Evolutionary conservation across 2,329 filamentous ascomycete genomes (phyloP).

Genomic region (Diaporthe batatas): DNA sequence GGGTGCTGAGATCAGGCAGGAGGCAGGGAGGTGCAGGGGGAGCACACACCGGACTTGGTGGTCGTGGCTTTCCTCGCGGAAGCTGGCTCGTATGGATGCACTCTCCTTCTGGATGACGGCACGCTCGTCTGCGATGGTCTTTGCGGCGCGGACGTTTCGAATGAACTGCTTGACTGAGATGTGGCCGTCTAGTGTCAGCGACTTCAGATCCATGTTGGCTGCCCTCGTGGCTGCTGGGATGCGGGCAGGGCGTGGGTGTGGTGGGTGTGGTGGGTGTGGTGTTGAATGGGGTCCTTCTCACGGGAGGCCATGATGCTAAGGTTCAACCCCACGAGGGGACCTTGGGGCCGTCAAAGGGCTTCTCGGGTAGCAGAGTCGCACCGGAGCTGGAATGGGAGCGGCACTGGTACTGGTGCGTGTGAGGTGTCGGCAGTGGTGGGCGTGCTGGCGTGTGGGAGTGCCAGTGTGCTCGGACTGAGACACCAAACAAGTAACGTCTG

Average conservation of each 20-base stretch:
- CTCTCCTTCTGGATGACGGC: slow-evolving; percentile 99
- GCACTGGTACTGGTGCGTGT: not conserved
- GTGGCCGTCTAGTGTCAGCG: slow-evolving; percentile 42
- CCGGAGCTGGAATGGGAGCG: slow-evolving; percentile 3
- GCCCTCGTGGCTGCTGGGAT: slow-evolving; percentile 4
- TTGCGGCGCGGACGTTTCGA: slow-evolving; percentile 96
- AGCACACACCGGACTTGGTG: slow-evolving; percentile 83
- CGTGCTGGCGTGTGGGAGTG: slow-evolving; percentile 16
- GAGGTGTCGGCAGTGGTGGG: slow-evolving; percentile 12
- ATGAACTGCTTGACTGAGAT: slow-evolving; percentile 97
- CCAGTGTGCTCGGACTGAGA: slow-evolving; percentile 30
- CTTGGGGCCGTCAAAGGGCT: slow-evolving; percentile 35
- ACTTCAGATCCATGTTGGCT: slow-evolving; percentile 34
- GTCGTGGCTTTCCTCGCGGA: slow-evolving; percentile 95
- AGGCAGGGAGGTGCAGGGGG: slow-evolving; percentile 15
- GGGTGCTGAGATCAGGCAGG: not conserved
- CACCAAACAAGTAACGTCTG: slow-evolving; percentile 25
- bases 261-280: slow-evolving; percentile 13
- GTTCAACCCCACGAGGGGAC: slow-evolving; percentile 36
- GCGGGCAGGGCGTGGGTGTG: slow-evolving; percentile 11
- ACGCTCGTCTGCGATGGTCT: slow-evolving; percentile 98
- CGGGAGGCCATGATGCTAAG: slow-evolving; percentile 51
- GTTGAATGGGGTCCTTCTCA: slow-evolving; percentile 44
- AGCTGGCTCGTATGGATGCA: slow-evolving; percentile 95
- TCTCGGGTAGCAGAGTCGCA: slow-evolving; percentile 33